These are phyloP conservation scores for Alternaria rosae DNA, from an alignment of 2,329 filamentous ascomycete species.

Conservation along the genomic window DNA sequence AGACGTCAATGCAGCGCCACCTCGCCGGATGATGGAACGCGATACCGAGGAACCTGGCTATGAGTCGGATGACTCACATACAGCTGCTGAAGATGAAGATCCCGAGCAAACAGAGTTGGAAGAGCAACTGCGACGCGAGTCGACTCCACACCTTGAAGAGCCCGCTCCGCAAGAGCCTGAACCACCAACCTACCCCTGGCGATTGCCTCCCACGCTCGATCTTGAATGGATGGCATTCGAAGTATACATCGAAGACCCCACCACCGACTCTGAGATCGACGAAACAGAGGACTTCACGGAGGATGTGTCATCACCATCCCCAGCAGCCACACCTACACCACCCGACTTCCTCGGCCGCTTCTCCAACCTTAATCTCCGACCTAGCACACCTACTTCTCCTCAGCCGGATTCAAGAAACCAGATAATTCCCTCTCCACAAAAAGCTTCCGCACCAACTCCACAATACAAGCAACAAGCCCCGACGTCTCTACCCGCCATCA, in stretches of 20 bases:
- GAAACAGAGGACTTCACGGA: constrained; percentile 36
- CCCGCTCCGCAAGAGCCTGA: constrained; percentile 19
- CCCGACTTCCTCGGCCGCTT: constrained; percentile 54
- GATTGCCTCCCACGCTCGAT: constrained; percentile 77
- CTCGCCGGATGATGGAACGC: constrained; percentile 64
- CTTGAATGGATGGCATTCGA: constrained; percentile 92
- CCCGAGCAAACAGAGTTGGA: constrained; percentile 56
- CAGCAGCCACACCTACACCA: constrained; percentile 34
- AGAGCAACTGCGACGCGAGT: constrained; percentile 55
- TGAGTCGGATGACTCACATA: constrained; percentile 50
- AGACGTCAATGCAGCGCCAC: constrained; percentile 69
- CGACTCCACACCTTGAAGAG: constrained; percentile 32
- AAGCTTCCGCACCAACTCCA: constrained; percentile 21
- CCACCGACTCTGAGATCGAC: constrained; percentile 62
- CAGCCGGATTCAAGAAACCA: constrained; percentile 31
- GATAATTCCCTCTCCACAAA: constrained; percentile 37
- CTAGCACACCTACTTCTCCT: constrained; percentile 34
- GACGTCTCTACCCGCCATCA: constrained; percentile 58
- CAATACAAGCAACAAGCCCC: constrained; percentile 12
- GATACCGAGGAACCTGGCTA: constrained; percentile 33
- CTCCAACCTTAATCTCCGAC: constrained; percentile 56
- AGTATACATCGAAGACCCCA: constrained; percentile 73
- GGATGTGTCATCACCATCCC: constrained; percentile 24
- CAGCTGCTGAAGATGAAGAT: constrained; percentile 40
- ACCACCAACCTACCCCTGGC: constrained; percentile 56